phyloP scores from a whole-genome alignment of 306 rosid genomes.

The Rosa rugosa region DNA sequence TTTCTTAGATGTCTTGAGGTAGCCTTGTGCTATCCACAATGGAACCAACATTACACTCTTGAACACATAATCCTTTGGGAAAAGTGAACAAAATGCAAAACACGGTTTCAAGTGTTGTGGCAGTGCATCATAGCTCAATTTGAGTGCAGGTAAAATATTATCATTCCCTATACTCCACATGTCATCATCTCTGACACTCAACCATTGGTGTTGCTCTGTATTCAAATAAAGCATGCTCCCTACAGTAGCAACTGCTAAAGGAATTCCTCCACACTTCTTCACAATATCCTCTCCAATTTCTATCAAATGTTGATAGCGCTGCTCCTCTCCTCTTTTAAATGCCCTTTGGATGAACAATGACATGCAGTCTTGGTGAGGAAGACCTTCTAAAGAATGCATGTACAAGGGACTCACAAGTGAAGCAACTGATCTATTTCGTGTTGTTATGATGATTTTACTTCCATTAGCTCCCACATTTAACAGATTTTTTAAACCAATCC shows the following conservation, averaged over 20 bases:
- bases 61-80: background rate
- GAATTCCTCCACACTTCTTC: constrained; percentile 17
- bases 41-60: background rate
- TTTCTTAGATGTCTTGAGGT: background rate
- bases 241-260: background rate
- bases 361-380: background rate
- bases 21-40: constrained; percentile 13
- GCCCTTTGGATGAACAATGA: constrained; percentile 7
- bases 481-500: background rate
- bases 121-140: constrained; percentile 17
- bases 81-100: constrained; percentile 14
- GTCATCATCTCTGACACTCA: constrained; percentile 4
- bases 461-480: constrained; percentile 5
- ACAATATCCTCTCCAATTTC: constrained; percentile 21
- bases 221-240: background rate
- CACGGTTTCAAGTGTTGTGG: constrained; percentile 24
- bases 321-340: background rate
- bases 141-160: background rate
- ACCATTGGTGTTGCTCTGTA: background rate
- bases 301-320: background rate
- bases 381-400: background rate
- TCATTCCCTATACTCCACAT: background rate
- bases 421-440: background rate
- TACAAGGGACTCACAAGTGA: background rate
- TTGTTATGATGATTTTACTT: constrained; percentile 18